Conservation (phyloP, 345 rosid genomes). For the Arabidopsis thaliana region DNA sequence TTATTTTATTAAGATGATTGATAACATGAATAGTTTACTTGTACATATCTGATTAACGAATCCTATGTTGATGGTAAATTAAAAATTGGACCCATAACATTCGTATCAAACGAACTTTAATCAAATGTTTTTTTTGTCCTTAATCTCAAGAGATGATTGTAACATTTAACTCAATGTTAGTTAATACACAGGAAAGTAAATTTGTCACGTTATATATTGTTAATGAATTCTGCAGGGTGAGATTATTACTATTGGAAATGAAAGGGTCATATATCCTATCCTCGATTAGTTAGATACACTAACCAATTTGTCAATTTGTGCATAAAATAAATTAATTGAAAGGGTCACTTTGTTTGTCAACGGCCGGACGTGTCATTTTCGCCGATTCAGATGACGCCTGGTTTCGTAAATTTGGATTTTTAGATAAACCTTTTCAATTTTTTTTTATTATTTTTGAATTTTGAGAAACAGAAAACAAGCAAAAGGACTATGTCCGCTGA, state of each 20-base stretch:
- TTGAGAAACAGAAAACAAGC: neutral
- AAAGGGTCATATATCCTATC: neutral
- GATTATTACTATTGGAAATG: neutral
- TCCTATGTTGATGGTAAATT: neutral
- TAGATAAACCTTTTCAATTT: neutral
- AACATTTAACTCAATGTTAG: too few species aligned
- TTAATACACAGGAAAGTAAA: neutral
- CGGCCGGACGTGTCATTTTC: conserved; percentile 24
- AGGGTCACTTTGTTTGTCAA: conserved; percentile 11
- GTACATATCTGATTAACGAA: neutral
- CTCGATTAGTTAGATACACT: neutral
- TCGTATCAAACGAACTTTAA: neutral
- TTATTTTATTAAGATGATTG: neutral
- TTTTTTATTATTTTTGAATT: neutral
- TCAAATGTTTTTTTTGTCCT: too few species aligned
- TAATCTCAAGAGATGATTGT: too few species aligned
- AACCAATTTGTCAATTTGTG: neutral
- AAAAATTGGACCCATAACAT: neutral
- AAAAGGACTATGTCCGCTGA: neutral
- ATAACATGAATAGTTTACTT: neutral
- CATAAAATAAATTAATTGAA: neutral
- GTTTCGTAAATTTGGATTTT: neutral
- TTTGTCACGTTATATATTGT: neutral
- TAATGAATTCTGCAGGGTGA: neutral
- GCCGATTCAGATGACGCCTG: conserved; percentile 22